Evolutionary conservation across 208 protist species (phyloP).

Genomic region (Borovskyia barvae): DNA sequence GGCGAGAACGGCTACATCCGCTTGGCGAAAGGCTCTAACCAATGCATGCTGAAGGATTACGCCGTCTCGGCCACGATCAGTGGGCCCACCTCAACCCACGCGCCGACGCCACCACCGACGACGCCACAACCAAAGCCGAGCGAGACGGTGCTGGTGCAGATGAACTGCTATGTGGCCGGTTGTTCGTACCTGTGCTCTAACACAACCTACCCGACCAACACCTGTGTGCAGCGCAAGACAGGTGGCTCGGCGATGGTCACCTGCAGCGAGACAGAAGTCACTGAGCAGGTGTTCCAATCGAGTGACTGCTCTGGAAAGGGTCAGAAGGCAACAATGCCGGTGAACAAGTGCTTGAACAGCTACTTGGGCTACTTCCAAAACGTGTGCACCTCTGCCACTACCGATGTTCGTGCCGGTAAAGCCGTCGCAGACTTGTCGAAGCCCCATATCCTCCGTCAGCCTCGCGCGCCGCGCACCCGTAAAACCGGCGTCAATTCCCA

Average conservation of each 20-base stretch:
- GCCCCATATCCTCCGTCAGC: conserved; percentile 11
- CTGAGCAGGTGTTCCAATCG: conserved; percentile 27
- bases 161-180: conserved; percentile 30
- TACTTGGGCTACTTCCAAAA: conserved; percentile 55
- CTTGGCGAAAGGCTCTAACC: conserved; percentile 75
- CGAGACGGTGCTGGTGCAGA: conserved; percentile 28
- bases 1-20: conserved; percentile 90
- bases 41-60: conserved; percentile 79
- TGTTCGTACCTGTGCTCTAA: conserved; percentile 43
- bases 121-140: conserved; percentile 5
- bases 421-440: background rate
- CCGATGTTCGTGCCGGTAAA: too few relatives aligned
- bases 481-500: background rate
- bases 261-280: conserved; percentile 29
- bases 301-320: conserved; percentile 35
- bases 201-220: conserved; percentile 30
- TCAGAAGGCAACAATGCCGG: conserved; percentile 27
- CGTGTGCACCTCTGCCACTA: conserved; percentile 24
- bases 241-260: conserved; percentile 43
- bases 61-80: conserved; percentile 41
- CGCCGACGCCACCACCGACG: conserved; percentile 9
- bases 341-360: conserved; percentile 45
- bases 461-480: background rate
- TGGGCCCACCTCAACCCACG: conserved; percentile 12
- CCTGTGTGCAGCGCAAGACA: conserved; percentile 29